A percentile compares a stretch with the other conserved stretches of the same genome.
Conservation (phyloP, 495 filamentous ascomycete species). For the Astrocystis sublimbata region DNA sequence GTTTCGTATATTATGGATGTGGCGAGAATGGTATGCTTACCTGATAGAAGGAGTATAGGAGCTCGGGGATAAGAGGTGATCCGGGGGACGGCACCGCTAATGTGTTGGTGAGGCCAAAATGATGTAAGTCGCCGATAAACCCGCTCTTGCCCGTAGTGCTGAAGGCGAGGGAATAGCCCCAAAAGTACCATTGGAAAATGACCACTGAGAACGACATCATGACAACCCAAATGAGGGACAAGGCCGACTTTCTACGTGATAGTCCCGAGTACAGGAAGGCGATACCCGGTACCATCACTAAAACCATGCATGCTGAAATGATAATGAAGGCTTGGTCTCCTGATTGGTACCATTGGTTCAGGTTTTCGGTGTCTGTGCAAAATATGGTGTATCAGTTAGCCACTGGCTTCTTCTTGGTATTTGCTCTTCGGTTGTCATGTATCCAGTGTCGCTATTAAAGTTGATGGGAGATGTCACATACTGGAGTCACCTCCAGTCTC, state of each 20-base stretch:
- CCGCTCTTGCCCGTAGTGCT: conserved; percentile 72
- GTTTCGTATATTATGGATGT: conserved; percentile 59
- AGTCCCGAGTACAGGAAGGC: conserved; percentile 98
- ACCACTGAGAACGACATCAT: conserved; percentile 90
- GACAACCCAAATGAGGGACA: conserved; percentile 94
- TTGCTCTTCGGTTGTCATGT: not conserved
- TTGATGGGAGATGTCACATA: conserved; percentile 48
- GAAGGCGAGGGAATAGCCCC: conserved; percentile 95
- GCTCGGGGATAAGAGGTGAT: conserved; percentile 77
- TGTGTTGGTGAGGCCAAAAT: conserved; percentile 81
- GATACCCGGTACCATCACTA: conserved; percentile 93
- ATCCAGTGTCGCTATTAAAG: conserved; percentile 3
- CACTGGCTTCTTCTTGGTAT: not conserved
- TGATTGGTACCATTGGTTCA: conserved; percentile 80
- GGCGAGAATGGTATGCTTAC: conserved; percentile 64
- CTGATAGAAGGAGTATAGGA: conserved; percentile 94
- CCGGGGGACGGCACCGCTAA: conserved; percentile 79
- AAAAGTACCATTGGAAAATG: conserved; percentile 99
- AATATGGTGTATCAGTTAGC: conserved; percentile 18
- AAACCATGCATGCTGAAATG: conserved; percentile 87
- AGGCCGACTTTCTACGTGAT: conserved; percentile 89
- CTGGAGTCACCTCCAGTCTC: conserved; percentile 76
- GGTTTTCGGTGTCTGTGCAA: conserved; percentile 63
- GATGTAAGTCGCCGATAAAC: conserved; percentile 83
- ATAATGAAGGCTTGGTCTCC: conserved; percentile 83